These are phyloP conservation scores for Daldinia sp. DNA, from an alignment of 2,329 filamentous ascomycete genomes.

Conservation along the genomic window DNA sequence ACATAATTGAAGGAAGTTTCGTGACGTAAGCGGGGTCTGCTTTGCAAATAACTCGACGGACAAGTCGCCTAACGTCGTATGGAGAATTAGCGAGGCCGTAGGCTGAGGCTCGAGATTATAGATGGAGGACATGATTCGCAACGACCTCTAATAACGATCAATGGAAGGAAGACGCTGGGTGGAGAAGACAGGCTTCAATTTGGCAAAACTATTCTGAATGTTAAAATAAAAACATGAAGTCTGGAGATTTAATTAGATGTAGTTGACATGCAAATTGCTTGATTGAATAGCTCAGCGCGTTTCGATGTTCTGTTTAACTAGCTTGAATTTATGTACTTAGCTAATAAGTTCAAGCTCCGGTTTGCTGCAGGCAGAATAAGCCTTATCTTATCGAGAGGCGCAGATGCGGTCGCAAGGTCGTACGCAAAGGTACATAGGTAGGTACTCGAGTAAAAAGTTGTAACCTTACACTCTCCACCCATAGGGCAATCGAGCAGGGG, in stretches of 20 bases:
- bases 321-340: background rate
- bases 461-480: background rate
- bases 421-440: background rate
- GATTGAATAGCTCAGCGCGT: background rate
- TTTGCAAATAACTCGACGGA: constrained; percentile 94
- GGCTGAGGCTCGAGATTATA: constrained; percentile 97
- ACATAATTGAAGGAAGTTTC: constrained; percentile 95
- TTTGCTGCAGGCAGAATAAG: background rate
- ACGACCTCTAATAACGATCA: background rate
- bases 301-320: background rate
- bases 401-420: no score
- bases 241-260: background rate
- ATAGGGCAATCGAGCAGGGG: constrained; percentile 2
- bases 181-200: background rate
- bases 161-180: background rate
- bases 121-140: constrained; percentile 75
- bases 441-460: background rate
- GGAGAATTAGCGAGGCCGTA: constrained; percentile 88
- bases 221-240: background rate
- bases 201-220: background rate
- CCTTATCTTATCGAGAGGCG: constrained; percentile 7
- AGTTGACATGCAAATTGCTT: background rate
- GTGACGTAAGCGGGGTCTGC: constrained; percentile 88
- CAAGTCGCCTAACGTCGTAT: constrained; percentile 89
- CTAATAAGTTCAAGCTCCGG: background rate